Evolutionary conservation across 768 basidiomycete species (phyloP).

Genomic region (Macrolepiota albuminosa): DNA sequence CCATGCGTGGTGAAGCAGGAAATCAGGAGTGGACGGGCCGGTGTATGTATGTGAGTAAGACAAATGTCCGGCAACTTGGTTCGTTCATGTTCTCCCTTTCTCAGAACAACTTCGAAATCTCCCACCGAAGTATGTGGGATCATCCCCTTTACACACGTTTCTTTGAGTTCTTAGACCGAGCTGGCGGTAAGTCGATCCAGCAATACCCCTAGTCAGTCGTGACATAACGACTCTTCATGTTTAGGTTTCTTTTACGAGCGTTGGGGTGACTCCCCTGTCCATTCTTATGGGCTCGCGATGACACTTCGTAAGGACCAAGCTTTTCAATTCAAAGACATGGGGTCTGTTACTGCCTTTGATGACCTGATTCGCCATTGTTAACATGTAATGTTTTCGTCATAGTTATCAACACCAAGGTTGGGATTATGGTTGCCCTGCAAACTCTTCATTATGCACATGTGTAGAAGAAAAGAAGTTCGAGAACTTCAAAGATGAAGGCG

Average conservation of each 20-base stretch:
- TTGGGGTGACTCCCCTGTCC: constrained; percentile 25
- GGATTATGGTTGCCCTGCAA: constrained; percentile 20
- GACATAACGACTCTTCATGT: not conserved
- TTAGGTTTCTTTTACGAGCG: constrained; percentile 28
- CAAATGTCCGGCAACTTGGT: not conserved
- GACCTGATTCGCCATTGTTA: not conserved
- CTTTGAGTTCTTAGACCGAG: constrained; percentile 21
- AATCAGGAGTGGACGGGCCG: constrained; percentile 21
- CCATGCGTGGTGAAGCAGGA: constrained; percentile 20
- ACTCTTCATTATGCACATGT: constrained; percentile 20
- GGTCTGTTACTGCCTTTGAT: constrained; percentile 7
- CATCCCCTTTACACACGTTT: constrained; percentile 19
- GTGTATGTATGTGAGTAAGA: constrained; percentile 26
- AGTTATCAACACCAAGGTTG: constrained; percentile 26
- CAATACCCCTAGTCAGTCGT: not conserved
- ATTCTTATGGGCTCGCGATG: constrained; percentile 25
- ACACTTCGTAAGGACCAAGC: constrained; percentile 24
- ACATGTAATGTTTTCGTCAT: not conserved
- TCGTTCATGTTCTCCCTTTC: not conserved
- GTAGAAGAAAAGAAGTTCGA: constrained; percentile 15
- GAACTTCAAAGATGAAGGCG: constrained; percentile 10
- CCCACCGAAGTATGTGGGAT: constrained; percentile 25
- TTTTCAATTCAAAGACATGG: constrained; percentile 23
- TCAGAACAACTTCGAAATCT: constrained; percentile 28
- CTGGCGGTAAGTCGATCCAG: constrained; percentile 16